Conservation (phyloP, 768 basidiomycete genomes). For the Podaxis pistillaris region DNA sequence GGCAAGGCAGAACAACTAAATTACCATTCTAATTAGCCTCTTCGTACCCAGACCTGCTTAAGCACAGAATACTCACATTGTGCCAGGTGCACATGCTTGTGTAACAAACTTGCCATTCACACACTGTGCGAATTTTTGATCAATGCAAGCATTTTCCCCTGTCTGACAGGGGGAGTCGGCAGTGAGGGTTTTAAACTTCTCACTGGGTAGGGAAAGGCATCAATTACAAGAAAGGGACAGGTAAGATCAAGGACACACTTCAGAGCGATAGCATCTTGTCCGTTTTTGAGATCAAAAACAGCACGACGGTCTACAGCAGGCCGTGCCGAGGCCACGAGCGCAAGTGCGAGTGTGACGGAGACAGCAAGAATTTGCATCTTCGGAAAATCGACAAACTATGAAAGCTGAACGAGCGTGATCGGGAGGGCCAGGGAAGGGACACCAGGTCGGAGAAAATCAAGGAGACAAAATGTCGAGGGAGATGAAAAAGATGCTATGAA, state of each 20-base stretch:
- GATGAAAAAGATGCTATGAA: constrained; percentile 13
- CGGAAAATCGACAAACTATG: neutral
- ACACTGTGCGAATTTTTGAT: constrained; percentile 53
- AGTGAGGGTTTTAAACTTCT: constrained; percentile 33
- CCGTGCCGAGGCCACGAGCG: constrained; percentile 31
- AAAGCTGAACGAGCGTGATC: constrained; percentile 6
- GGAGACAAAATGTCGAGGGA: neutral
- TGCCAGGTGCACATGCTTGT: constrained; percentile 33
- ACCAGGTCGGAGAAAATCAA: constrained; percentile 24
- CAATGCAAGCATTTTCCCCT: constrained; percentile 48
- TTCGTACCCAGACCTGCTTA: neutral
- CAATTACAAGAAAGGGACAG: constrained; percentile 13
- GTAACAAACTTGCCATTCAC: constrained; percentile 43
- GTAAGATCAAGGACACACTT: constrained; percentile 30
- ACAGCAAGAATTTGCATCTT: constrained; percentile 36
- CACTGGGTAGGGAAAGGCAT: constrained; percentile 19
- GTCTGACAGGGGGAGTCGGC: constrained; percentile 33
- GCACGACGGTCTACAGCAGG: constrained; percentile 28
- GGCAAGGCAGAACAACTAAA: constrained; percentile 51
- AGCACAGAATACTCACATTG: constrained; percentile 27
- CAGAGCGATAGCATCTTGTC: constrained; percentile 37
- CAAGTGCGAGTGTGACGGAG: constrained; percentile 34
- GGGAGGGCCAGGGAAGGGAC: constrained; percentile 23
- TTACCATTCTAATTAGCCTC: neutral
- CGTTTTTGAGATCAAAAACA: constrained; percentile 35